Evolutionary conservation across 257 asterid genomes (phyloP), one percentile per base, ranked within the genome.

Genomic region (Nicotiana paniculata): DNA sequence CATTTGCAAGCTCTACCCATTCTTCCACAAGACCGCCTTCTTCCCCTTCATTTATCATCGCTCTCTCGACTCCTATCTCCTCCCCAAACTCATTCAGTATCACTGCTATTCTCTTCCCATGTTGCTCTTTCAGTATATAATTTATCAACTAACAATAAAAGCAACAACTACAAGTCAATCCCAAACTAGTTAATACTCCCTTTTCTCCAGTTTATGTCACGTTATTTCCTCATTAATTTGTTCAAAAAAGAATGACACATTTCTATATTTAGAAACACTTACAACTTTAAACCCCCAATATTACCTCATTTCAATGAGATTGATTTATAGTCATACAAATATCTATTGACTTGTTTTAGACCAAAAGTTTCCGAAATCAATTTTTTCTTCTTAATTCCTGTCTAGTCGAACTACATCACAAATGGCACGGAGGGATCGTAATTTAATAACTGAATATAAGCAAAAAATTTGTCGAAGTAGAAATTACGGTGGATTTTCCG

Each of bases 1-100:
- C 98, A 86, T 96, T 94, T 8, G 97, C 96, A 79, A 96, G 97
- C 88, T 96, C 99, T 63, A 96, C 99, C 99, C 99, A 96, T 83
- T 96, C 99, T 82, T 96, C 99, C 82, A 96, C 99, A 59, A 96
- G 93, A 4, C 91, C 92, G 32, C 99, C 99, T 11, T 87, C 95
- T 79, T 94, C 98, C 59, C 99, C 99, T 84, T 94, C 98, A 78
- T 96, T 96, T 84, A 96, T 96, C 99, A 96, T 96, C 0, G 99
- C 98, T 86, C 96, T 92, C 88, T 96, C 99, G 28, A 96, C 98
- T 74, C 99, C 99, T 81, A 96, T 89, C 86, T 94, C 98, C 80
- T 94, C 99, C 75, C 99, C 99, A 81, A 94, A 96, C 85, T 96
- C 99, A 82, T 96, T 94, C 86, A 96, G 82, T 88, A 96, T 96